Base-by-base conservation (phyloP, 2,329 filamentous ascomycete genomes). In the Atkinsonella texensis region DNA sequence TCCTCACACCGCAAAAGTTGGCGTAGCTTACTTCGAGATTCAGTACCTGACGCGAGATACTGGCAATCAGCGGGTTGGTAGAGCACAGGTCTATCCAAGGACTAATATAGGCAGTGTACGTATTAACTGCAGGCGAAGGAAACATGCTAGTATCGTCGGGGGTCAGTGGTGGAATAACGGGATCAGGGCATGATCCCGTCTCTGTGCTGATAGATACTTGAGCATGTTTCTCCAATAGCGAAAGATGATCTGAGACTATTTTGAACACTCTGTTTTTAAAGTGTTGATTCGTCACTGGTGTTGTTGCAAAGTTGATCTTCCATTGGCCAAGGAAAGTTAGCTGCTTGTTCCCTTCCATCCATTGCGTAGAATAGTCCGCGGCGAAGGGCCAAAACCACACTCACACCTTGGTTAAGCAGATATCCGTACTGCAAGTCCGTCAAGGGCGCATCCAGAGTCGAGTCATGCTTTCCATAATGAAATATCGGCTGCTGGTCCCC, bases 1-100 rank as follows among this genome's bases (percentile, higher is more conserved):
- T 94, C 52, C 83, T 82, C 46, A 93, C 79, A 38, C 94, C 94
- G 62, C 89, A 96, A 69, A 97, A 98, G 56, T 89, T 90, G 56
- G 94, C 93, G 69, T 96, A 98, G 47, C 89, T 87, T 46, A 97
- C 79, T 65, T 98, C 93, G 40, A 95, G 76, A 64, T 89, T 89
- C 56, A 98, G 74, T 7, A 95, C 86, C 69, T 96, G 91, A 44
- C 87, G 82, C 38, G 91, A 96, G 53, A 97, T 77, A 65, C 87
- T 87, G 8, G 89, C 83, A 56, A 97, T 83, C 55, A 91, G 68
- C 7, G 89, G 87, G 65, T 96, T 85, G 1, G 82, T 71, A 2
- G 90, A 95, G 60, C 84, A 85, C 12, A 97, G 72, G 63, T 97
- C 90, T 58, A 95, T 91, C 91, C 91, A 97, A 6, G 88, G 80